These are phyloP conservation scores for Phytophthora pisi DNA, from an alignment of 352 stramenopile genomes.

Conservation along the genomic window DNA sequence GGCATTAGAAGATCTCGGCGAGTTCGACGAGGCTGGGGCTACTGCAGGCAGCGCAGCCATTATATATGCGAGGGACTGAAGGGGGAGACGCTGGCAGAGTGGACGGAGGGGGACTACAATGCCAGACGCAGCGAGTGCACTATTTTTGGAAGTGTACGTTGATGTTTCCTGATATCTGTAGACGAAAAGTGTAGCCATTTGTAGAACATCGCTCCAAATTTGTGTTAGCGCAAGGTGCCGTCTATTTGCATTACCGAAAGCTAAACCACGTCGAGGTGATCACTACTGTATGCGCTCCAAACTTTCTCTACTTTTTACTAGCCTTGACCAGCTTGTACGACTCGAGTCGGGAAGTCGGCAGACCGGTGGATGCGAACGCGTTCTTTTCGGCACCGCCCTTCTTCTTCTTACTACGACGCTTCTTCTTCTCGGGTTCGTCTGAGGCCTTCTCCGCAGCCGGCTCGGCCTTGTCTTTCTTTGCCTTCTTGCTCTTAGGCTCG, in stretches of 20 bases:
- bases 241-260: not conserved
- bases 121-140: not conserved
- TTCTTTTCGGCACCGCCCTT: conserved; percentile 54
- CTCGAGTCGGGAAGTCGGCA: conserved; percentile 79
- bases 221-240: not conserved
- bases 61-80: conserved; percentile 1
- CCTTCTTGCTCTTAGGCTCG: conserved; percentile 53
- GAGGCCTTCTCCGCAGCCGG: conserved; percentile 19
- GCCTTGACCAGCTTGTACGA: conserved; percentile 84
- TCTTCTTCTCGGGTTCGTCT: conserved; percentile 44
- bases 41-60: conserved; percentile 29
- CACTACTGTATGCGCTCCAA: not conserved
- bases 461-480: conserved; percentile 17
- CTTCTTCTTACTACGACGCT: conserved; percentile 66
- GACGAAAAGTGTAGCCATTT: conserved; percentile 11
- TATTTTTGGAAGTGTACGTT: conserved; percentile 14
- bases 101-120: not conserved
- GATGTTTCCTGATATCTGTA: conserved; percentile 17
- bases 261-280: not conserved
- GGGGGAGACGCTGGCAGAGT: not conserved
- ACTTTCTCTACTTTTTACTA: conserved; percentile 54
- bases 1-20: not conserved
- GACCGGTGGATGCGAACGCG: conserved; percentile 51
- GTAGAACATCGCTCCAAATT: not conserved
- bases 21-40: conserved; percentile 7